A percentile compares a stretch with the other conserved stretches of the same genome.
Evolutionary conservation across 352 stramenopile species (phyloP).

Genomic region (Labyrinthula sp.): DNA sequence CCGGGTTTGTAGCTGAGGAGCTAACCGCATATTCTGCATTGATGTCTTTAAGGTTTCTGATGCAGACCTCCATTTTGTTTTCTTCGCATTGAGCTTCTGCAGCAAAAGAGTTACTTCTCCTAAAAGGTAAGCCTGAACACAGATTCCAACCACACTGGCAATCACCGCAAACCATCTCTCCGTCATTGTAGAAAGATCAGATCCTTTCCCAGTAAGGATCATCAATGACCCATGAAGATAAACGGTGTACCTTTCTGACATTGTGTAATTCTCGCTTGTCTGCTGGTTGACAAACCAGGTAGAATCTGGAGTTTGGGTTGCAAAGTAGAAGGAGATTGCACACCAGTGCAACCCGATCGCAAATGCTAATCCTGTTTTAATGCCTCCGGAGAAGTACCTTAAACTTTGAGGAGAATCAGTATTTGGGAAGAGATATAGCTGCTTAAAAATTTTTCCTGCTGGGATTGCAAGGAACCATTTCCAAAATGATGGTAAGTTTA

Average conservation of each 20-base stretch:
- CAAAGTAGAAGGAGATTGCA: slow-evolving; percentile 12
- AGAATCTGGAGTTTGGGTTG: slow-evolving; percentile 2
- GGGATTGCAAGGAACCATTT: slow-evolving; percentile 5
- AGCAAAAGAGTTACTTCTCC: slow-evolving; percentile 26
- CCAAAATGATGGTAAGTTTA: slow-evolving; percentile 6
- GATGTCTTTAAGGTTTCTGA: slow-evolving; percentile 25
- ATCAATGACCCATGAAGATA: slow-evolving; percentile 16
- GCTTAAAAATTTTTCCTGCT: background rate
- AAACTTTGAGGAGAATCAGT: background rate
- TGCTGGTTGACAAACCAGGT: slow-evolving; percentile 1
- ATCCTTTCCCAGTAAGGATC: slow-evolving; percentile 21
- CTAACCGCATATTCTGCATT: slow-evolving; percentile 27
- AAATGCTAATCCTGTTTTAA: slow-evolving; percentile 7
- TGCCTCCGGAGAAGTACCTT: background rate
- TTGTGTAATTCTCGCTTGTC: slow-evolving; percentile 9
- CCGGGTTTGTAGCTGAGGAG: slow-evolving; percentile 4
- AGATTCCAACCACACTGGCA: slow-evolving; percentile 16
- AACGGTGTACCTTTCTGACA: slow-evolving; percentile 7
- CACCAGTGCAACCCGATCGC: background rate
- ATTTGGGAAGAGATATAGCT: background rate
- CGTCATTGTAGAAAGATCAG: slow-evolving; percentile 4
- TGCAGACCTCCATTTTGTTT: slow-evolving; percentile 18
- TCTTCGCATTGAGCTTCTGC: slow-evolving; percentile 21
- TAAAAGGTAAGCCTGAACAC: slow-evolving; percentile 17
- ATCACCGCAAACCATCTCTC: slow-evolving; percentile 13